A percentile compares a stretch with the other conserved stretches of the same genome.
Evolutionary conservation across 768 basidiomycete genomes (phyloP).

Genomic region (Suillus subluteus): DNA sequence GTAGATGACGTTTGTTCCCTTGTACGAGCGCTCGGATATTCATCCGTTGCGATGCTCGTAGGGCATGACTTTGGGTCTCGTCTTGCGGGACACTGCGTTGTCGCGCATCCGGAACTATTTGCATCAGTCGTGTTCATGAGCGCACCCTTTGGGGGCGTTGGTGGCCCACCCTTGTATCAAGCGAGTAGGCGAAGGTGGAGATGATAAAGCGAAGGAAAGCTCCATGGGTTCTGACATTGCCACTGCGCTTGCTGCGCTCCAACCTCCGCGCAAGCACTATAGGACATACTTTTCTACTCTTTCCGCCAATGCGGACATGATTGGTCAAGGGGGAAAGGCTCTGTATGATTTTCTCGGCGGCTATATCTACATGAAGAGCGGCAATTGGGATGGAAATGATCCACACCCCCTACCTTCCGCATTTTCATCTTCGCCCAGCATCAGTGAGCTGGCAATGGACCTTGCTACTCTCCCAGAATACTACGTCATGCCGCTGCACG

Average conservation of each 20-base stretch:
- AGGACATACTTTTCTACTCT: conserved; percentile 51
- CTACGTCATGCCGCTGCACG: conserved; percentile 61
- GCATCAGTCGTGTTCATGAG: conserved; percentile 62
- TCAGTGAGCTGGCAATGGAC: conserved; percentile 31
- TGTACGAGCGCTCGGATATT: conserved; percentile 53
- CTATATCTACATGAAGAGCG: conserved; percentile 57
- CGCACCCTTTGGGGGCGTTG: conserved; percentile 54
- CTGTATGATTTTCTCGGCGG: conserved; percentile 27
- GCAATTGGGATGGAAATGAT: conserved; percentile 49
- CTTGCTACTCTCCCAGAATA: conserved; percentile 55
- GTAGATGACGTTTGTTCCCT: conserved; percentile 56
- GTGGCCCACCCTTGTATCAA: conserved; percentile 22
- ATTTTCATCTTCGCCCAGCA: conserved; percentile 25
- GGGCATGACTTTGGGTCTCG: conserved; percentile 65
- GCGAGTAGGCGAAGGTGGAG: conserved; percentile 15
- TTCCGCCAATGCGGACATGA: conserved; percentile 50
- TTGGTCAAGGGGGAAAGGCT: conserved; percentile 21
- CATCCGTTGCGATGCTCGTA: conserved; percentile 49
- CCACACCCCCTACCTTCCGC: conserved; percentile 41
- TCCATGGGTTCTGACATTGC: conserved; percentile 14
- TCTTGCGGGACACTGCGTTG: conserved; percentile 55
- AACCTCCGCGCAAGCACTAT: conserved; percentile 63
- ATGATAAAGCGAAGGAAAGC: conserved; percentile 20
- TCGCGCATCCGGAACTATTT: conserved; percentile 60
- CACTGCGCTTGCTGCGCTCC: conserved; percentile 39